These are phyloP conservation scores for Eucalyptus curtisii DNA, from an alignment of 345 rosid species.

Conservation along the genomic window DNA sequence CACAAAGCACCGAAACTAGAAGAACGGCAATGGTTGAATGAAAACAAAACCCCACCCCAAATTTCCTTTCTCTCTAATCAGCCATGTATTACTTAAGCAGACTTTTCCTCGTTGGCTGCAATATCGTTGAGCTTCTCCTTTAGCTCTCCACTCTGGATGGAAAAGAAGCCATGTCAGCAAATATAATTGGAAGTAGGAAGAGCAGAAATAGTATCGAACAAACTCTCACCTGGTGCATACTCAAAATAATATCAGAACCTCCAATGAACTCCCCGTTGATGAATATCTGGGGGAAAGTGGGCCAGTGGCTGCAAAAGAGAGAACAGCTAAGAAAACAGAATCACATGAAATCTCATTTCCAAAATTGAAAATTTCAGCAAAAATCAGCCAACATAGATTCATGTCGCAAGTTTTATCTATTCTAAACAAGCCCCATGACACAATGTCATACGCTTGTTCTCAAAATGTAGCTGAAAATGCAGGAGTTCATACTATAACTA, in stretches of 20 bases:
- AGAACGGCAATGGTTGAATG: neutral
- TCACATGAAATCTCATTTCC: neutral
- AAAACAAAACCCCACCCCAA: neutral
- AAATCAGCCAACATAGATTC: neutral
- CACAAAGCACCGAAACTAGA: neutral
- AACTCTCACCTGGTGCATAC: conserved; percentile 69
- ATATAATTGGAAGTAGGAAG: neutral
- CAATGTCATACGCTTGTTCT: neutral
- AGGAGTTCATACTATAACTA: neutral
- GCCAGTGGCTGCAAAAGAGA: conserved; percentile 62
- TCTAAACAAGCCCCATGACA: neutral
- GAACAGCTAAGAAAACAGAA: neutral
- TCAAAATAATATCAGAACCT: conserved; percentile 87
- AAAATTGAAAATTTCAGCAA: neutral
- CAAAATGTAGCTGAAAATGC: neutral
- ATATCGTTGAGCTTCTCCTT: conserved; percentile 69
- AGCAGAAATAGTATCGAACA: neutral
- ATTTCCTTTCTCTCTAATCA: neutral
- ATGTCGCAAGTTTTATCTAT: neutral
- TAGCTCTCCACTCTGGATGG: conserved; percentile 61
- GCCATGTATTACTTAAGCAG: neutral
- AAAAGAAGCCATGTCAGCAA: neutral
- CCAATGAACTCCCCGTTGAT: conserved; percentile 90
- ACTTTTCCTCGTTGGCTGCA: neutral
- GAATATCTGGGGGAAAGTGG: conserved; percentile 93